Evolutionary conservation across 148 eudicot species (phyloP), one percentile per base, ranked within the genome.

Genomic region (Rhododendron molle): DNA sequence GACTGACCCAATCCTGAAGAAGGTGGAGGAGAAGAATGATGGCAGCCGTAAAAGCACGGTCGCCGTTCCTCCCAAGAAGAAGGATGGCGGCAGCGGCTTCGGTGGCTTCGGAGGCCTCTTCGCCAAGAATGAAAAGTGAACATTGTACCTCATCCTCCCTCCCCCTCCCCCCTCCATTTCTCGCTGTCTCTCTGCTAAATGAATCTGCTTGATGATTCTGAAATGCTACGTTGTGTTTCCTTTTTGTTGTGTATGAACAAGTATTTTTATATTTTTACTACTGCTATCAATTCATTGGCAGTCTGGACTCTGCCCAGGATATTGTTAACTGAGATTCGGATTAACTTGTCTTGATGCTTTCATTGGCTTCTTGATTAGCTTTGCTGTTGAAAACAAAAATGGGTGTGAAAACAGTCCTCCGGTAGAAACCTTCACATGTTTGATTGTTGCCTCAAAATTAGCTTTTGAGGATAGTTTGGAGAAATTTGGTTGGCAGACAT

Each of bases 91-190:
- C 10, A 82, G 86, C 76, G 20, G 7, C 6, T 77, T 77, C 5
- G 94, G 95, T 30, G 95, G 91, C 23, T 73, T 94, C 23, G 96
- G 97, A 18, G 95, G 96, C 12, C 89, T 94, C 65, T 95, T 95
- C 65, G 92, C 92, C 85, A 95, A 94, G 92, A 94, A 93, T 81
- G 79, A 83, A 72, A 80, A 44, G 26, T 80, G 58, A 40, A 81
- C 38, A 1, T 28, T 12, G 7, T 13, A 8, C 28, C 18, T 34
- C 6, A 21, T 6, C 44, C 8, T 26, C 49, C 5, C 28, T 43
- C 14, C 50, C 73, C 16, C 50, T 58, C 16, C 47, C 73, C 60
- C 21, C 71, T 81, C 23, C n/a, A 3, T 23, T 9, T n/a, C 43
- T 54, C 2, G 16, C 54, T 56, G 12, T 49, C 32, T 78, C 9